A percentile compares a stretch with the other conserved stretches of the same genome.
These are phyloP conservation scores for Tuber aestivum DNA, from an alignment of 495 filamentous ascomycete genomes.

Conservation along the genomic window DNA sequence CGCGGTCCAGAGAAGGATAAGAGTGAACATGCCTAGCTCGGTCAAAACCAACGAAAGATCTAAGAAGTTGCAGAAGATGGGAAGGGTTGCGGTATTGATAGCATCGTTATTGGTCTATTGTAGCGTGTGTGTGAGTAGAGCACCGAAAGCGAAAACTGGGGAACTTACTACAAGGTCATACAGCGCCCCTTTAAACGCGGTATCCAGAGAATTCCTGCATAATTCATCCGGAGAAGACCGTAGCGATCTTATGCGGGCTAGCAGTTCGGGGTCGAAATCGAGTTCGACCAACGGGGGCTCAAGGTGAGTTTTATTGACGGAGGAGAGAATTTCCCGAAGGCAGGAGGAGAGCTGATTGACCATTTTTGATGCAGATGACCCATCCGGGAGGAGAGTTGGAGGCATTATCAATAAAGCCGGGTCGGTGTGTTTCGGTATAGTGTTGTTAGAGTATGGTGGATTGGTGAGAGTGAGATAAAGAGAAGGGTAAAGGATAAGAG, in stretches of 20 bases:
- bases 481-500: neutral
- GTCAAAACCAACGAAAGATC: conserved; percentile 83
- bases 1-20: conserved; percentile 8
- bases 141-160: neutral
- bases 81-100: conserved; percentile 58
- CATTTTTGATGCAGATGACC: conserved; percentile 13
- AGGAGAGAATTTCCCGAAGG: conserved; percentile 26
- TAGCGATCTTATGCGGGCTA: conserved; percentile 44
- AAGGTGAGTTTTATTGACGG: conserved; percentile 44
- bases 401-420: conserved; percentile 14
- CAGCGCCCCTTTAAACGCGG: conserved; percentile 37
- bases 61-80: conserved; percentile 83
- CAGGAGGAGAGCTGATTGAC: conserved; percentile 24
- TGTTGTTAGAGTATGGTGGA: neutral
- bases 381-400: conserved; percentile 20
- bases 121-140: neutral
- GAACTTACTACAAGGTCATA: conserved; percentile 41
- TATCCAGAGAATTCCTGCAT: conserved; percentile 35
- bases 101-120: conserved; percentile 34
- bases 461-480: neutral
- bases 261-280: conserved; percentile 50
- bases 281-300: conserved; percentile 70
- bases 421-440: neutral
- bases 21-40: conserved; percentile 56
- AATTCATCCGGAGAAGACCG: conserved; percentile 36